Evolutionary conservation across 441 rosid species (phyloP), one percentile per base, ranked within the genome.

Genomic region (Corymbia citriodora): DNA sequence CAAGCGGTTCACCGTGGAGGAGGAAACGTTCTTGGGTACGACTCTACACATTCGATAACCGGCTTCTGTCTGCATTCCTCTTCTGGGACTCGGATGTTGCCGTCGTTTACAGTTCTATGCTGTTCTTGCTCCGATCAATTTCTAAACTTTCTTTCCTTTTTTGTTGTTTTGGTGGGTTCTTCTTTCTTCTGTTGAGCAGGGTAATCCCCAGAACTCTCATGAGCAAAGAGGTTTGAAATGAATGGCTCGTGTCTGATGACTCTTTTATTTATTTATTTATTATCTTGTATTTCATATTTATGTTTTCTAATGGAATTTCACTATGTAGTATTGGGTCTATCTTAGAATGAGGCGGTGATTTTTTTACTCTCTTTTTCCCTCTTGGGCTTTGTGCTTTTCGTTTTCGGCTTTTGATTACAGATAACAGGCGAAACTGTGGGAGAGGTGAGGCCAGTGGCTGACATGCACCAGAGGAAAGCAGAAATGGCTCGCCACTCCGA

Each of bases 401-500:
- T 82, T 91, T 54, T 79, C 63, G 90, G 90, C 88, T 29, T 88
- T 57, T 90, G 91, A 88, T 33, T 74, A 86, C 88, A 98, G 99
- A 93, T 98, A 87, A 98, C 99, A 23, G 99, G 99, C 83, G 99
- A 95, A 92, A 95, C 99, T 82, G 96, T 94, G 89, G 99, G 99
- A 55, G 99, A 97, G 92, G 99, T 97, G 33, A 95, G 92, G 93
- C 90, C 99, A 86, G 99, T 98, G 72, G 97, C 98, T 59, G 98
- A 96, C 96, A 98, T 98, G 99, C 99, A 97, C 91, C 97, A 98
- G 93, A 94, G 99, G 59, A 98, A 98, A 92, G 99, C 99, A 48
- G 98, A 96, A 93, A 98, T 98, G 99, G 99, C 98, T 93, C 93
- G 96, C 93, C 96, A 93, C 92, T 96, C 99, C 23, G 99, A 98